Percentiles rank a stretch among this genome's conserved stretches.
Conservation (phyloP, 2,329 filamentous ascomycete species). For the Fusarium sp. region DNA sequence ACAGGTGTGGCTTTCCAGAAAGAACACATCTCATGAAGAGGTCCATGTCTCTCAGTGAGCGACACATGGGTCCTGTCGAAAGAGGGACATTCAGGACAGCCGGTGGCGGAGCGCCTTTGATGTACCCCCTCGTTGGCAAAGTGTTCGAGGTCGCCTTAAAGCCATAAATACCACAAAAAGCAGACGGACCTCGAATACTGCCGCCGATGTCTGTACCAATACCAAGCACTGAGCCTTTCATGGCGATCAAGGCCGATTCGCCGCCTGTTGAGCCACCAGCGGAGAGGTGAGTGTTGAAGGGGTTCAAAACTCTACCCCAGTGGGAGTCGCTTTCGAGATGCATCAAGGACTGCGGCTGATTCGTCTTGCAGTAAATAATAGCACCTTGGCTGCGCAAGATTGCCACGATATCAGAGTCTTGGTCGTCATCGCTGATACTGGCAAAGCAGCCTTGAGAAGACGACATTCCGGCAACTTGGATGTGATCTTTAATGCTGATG, state of each 20-base stretch:
- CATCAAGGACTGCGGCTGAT: constrained; percentile 67
- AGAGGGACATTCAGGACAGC: constrained; percentile 53
- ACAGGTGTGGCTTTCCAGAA: constrained; percentile 36
- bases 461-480: constrained; percentile 31
- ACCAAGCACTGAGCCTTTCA: constrained; percentile 45
- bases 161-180: constrained; percentile 31
- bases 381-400: constrained; percentile 73
- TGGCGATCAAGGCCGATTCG: constrained; percentile 54
- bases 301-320: constrained; percentile 73
- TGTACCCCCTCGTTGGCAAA: constrained; percentile 27
- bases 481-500: constrained; percentile 42
- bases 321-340: constrained; percentile 70
- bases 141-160: constrained; percentile 25
- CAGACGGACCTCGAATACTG: constrained; percentile 24
- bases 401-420: constrained; percentile 60
- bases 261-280: constrained; percentile 76
- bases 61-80: constrained; percentile 43
- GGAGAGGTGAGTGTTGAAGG: constrained; percentile 70
- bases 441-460: constrained; percentile 25
- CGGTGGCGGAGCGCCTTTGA: constrained; percentile 45
- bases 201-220: constrained; percentile 26
- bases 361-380: constrained; percentile 78
- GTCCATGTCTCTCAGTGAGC: constrained; percentile 45
- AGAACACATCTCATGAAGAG: constrained; percentile 38
- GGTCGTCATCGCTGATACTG: constrained; percentile 24